Evolutionary conservation across 441 rosid species (phyloP), one percentile per base, ranked within the genome.

Genomic region (Raphanus hybrid): DNA sequence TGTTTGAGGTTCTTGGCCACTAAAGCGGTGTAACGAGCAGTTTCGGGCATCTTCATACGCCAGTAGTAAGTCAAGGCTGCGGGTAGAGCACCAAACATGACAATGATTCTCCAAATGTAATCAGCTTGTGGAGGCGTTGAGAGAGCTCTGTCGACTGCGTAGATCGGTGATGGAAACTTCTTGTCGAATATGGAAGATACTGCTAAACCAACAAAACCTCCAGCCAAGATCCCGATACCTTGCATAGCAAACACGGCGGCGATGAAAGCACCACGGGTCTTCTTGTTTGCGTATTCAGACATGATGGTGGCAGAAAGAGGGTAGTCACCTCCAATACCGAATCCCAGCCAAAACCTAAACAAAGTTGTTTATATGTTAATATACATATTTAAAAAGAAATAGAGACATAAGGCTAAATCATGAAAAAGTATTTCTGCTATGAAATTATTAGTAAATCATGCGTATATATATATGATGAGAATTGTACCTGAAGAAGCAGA

Each of bases 11-110:
- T 50, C 8, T 50, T 50, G 1, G 57, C 57, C 57, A 50, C 57
- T 3, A 50, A 50, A 50, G 57, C 57, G 57, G 57, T 50, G 8
- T 50, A 50, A n/a, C 57, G 57, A 50, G 57, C 57, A 5, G 57
- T 50, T 50, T 50, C 57, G 16, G 57, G 57, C 57, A 50, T 50
- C 3, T 50, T 50, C 57, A 50, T 50, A n/a, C 57, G 57, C 57
- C 57, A 50, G 57, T 50, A 50, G 57, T 50, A 50, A 0, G 57
- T 50, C 57, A 50, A 5, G 1, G 57, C 57, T 5, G 57, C 57
- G 57, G 57, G 57, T 50, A 50, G 20, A 50, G 57, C 57, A 14
- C 57, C 57, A 50, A 50, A 50, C 57, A 50, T 50, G 57, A 50
- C 57, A 0, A 50, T 50, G 8, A 50, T 50, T 50, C 57, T 0